Percentiles rank a stretch among this genome's conserved stretches.
Conservation (phyloP, 2,329 filamentous ascomycete species). For the Emmonsia crescens region DNA sequence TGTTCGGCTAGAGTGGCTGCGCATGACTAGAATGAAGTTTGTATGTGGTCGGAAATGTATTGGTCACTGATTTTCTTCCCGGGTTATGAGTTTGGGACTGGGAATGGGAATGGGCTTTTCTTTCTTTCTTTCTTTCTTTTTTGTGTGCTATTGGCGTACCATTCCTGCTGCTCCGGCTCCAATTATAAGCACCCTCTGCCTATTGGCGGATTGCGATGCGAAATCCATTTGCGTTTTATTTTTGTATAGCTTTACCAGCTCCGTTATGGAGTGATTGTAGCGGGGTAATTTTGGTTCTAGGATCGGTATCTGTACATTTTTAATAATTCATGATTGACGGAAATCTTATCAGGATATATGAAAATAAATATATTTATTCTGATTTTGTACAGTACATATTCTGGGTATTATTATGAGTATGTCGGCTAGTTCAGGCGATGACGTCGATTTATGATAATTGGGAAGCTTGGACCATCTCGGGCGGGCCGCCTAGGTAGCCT, state of each 20-base stretch:
- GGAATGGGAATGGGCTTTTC: neutral
- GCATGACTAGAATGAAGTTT: conserved; percentile 40
- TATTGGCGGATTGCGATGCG: conserved; percentile 17
- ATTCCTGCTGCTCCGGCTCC: conserved; percentile 55
- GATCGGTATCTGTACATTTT: neutral
- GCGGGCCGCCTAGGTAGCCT: too few species aligned
- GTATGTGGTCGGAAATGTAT: conserved; percentile 8
- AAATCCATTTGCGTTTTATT: neutral
- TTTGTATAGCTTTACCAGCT: neutral
- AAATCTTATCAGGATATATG: neutral
- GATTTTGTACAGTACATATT: neutral
- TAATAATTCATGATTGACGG: neutral
- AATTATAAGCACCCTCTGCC: conserved; percentile 47
- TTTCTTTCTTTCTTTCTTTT: neutral
- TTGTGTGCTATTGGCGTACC: conserved; percentile 25
- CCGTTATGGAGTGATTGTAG: neutral
- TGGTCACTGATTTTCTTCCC: conserved; percentile 1
- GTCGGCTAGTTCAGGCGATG: neutral
- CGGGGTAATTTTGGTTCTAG: neutral
- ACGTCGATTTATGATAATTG: neutral
- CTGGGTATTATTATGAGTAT: too few species aligned
- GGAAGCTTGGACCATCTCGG: neutral
- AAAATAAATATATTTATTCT: neutral
- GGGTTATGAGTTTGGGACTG: neutral
- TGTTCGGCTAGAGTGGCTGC: conserved; percentile 57